Evolutionary conservation across 2,329 filamentous ascomycete genomes (phyloP), one percentile per base, ranked within the genome.

Genomic region (Claviceps quebecensis): DNA sequence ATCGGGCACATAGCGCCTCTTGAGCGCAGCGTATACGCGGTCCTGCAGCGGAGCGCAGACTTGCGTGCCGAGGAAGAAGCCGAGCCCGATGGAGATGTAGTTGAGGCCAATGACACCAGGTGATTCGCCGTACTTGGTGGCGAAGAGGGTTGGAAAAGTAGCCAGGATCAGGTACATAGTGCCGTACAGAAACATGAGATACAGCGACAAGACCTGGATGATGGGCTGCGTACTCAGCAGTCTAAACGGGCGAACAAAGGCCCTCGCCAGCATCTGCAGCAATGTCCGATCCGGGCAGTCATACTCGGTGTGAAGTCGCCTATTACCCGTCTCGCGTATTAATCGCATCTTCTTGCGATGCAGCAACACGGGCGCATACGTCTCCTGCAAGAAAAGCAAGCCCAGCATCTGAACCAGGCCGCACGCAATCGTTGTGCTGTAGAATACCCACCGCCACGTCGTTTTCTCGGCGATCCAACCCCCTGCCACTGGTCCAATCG

Each of bases 371-470:
- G 39, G 39, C 9, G 39, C 39, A 55, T 82, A 84, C 40, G 72
- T 74, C 63, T 84, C 81, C 56, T 81, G 73, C 4, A 88, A 71
- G 17, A 76, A 76, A 47, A 86, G 63, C 5, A 83, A 29, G 1
- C 67, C 83, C 7, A 75, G 66, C 11, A 74, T 53, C 60, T 86
- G 81, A 48, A 87, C 76, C 13, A 78, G 53, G 1, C 72, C 82
- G 52, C 80, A 78, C 9, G 68, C 66, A 52, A 87, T 82, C 1
- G 79, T 78, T 0, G 81, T 84, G 0, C 78, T 72, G 66, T 77
- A 86, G 67, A 87, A 88, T 7, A 80, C 77, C 84, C 84, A 88
- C 40, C 83, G 74, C 85, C 85, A 88, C 1, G 75, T 80, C 7
- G 76, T 72, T 5, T 78, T 70, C 51, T 62, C 59, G 6, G 67